These are phyloP conservation scores for Cenchrus fungigraminus DNA, from an alignment of 176 grass and related monocot genomes.

Conservation along the genomic window DNA sequence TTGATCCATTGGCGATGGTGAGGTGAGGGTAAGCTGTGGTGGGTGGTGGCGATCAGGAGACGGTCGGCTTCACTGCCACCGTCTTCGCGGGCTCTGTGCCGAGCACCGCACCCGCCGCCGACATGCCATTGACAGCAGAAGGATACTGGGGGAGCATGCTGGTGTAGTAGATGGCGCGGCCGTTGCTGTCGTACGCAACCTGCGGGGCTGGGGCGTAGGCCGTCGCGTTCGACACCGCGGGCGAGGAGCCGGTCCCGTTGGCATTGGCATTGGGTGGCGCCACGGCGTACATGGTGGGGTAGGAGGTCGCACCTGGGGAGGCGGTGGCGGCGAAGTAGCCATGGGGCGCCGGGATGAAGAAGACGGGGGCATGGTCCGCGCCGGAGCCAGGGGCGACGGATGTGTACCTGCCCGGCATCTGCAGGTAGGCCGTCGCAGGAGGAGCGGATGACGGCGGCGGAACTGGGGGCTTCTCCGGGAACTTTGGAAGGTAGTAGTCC, in stretches of 20 bases:
- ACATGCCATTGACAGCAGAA: conserved; percentile 55
- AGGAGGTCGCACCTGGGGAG: conserved; percentile 40
- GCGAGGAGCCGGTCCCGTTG: conserved; percentile 32
- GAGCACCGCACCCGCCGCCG: conserved; percentile 12
- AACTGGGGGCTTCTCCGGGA: conserved; percentile 59
- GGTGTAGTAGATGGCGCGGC: conserved; percentile 87
- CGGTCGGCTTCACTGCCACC: conserved; percentile 69
- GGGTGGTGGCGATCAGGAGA: conserved; percentile 47
- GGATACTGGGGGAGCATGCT: conserved; percentile 65
- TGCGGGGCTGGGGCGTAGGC: conserved; percentile 50
- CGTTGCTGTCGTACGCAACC: conserved; percentile 74
- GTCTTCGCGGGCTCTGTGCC: conserved; percentile 57
- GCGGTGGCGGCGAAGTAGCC: conserved; percentile 64
- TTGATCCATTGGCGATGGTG: conserved; percentile 34
- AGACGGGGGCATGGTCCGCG: conserved; percentile 52
- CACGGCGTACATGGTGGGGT: conserved; percentile 52
- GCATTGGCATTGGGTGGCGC: conserved; percentile 44
- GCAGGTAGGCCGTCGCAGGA: conserved; percentile 50
- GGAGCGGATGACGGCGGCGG: conserved; percentile 49
- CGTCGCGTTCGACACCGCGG: conserved; percentile 26
- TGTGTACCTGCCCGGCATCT: conserved; percentile 48
- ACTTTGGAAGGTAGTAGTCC: conserved; percentile 63
- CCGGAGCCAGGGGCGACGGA: conserved; percentile 61
- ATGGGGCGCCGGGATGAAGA: conserved; percentile 65
- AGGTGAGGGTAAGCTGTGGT: not conserved